Conservation (phyloP, 768 basidiomycete species). For the Boletus huronensis region DNA sequence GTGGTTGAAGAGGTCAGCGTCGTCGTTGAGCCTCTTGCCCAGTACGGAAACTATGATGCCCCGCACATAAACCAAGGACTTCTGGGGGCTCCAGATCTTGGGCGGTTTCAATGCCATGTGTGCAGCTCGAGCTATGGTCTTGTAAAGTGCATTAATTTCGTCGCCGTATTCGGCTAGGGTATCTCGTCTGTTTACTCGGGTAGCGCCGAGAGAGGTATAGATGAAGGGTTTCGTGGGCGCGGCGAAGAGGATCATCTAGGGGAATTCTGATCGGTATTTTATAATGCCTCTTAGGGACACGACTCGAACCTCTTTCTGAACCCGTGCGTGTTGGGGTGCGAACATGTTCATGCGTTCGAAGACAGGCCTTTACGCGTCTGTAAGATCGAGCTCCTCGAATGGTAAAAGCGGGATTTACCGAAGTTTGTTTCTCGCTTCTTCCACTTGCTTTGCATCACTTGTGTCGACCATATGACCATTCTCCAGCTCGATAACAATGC, state of each 20-base stretch:
- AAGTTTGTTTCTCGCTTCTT: conserved; percentile 12
- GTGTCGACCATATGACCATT: conserved; percentile 8
- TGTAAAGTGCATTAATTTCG: conserved; percentile 15
- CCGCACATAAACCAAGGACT: conserved; percentile 12
- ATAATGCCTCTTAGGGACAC: not conserved
- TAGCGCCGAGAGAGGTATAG: not conserved
- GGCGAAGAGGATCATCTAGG: conserved; percentile 18
- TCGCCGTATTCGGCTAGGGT: conserved; percentile 9
- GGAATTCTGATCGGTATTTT: not conserved
- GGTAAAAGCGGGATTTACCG: conserved; percentile 2
- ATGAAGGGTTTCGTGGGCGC: conserved; percentile 10
- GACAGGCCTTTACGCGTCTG: not conserved
- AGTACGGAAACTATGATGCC: conserved; percentile 12
- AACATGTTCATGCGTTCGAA: conserved; percentile 21
- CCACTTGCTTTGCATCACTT: conserved; percentile 6
- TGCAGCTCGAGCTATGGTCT: not conserved
- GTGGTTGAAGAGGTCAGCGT: conserved; percentile 8
- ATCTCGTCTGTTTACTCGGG: conserved; percentile 9
- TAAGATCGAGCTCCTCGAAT: not conserved
- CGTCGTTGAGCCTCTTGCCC: conserved; percentile 11
- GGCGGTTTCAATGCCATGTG: conserved; percentile 10
- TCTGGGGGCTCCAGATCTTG: conserved; percentile 15
- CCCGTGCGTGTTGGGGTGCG: conserved; percentile 20
- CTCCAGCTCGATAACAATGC: conserved; percentile 16
- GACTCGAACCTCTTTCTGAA: conserved; percentile 19